Evolutionary conservation across 805 yeast genomes (phyloP).

Genomic region (Ogataea corticis): DNA sequence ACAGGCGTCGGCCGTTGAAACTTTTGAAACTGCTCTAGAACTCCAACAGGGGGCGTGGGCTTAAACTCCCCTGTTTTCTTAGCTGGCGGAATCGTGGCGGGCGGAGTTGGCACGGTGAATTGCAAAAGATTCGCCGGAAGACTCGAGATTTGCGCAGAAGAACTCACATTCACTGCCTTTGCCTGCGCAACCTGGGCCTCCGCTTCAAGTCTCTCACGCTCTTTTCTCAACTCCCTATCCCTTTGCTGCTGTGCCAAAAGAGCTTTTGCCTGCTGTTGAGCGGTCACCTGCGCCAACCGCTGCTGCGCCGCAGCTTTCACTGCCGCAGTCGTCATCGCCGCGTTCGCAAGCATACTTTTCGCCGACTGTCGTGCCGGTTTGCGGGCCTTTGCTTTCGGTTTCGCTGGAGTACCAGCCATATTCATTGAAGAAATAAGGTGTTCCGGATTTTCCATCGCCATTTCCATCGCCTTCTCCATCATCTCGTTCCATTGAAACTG

Average conservation of each 20-base stretch:
- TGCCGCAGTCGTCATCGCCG: slow-evolving; percentile 26
- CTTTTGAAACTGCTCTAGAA: slow-evolving; percentile 22
- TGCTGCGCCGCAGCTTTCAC: slow-evolving; percentile 27
- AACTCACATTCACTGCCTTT: too few species aligned
- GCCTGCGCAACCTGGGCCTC: slow-evolving; percentile 5
- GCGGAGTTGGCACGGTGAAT: slow-evolving; percentile 18
- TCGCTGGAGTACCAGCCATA: slow-evolving; percentile 9
- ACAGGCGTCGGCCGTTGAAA: slow-evolving; percentile 18
- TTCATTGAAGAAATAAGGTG: slow-evolving; percentile 40
- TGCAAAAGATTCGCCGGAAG: slow-evolving; percentile 17
- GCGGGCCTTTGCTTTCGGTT: slow-evolving; percentile 2
- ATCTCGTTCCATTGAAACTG: slow-evolving; percentile 62
- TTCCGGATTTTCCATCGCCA: slow-evolving; percentile 70
- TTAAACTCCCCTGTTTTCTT: slow-evolving; percentile 2
- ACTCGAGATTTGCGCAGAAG: too few species aligned
- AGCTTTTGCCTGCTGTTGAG: slow-evolving; percentile 21
- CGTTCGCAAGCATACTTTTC: slow-evolving; percentile 17
- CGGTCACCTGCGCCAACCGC: slow-evolving; percentile 26
- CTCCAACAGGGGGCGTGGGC: slow-evolving; percentile 6
- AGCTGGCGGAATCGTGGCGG: slow-evolving; percentile 14
- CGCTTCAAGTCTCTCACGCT: slow-evolving; percentile 13
- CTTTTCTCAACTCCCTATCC: slow-evolving; percentile 19
- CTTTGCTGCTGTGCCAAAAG: slow-evolving; percentile 20
- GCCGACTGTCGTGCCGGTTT: background rate
- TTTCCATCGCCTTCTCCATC: slow-evolving; percentile 71